These are phyloP conservation scores for Verticillium longisporum DNA, from an alignment of 2,329 filamentous ascomycete species.

Conservation along the genomic window DNA sequence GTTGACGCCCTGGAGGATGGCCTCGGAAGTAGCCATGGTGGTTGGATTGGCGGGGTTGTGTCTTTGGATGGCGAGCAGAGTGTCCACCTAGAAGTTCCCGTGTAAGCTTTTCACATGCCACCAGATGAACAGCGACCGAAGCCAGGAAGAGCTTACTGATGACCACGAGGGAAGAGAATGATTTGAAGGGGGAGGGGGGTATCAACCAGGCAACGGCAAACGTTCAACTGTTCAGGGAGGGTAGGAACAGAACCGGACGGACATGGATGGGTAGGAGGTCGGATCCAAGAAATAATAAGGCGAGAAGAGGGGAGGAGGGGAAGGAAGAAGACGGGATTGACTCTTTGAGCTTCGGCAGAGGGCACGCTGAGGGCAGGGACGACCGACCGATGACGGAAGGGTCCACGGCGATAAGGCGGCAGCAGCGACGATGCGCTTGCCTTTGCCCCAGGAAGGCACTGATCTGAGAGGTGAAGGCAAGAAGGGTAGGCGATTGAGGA, in stretches of 20 bases:
- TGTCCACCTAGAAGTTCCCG: background rate
- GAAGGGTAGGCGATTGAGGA: no score
- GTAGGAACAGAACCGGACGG: no score
- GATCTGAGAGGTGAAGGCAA: background rate
- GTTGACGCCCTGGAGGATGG: slow-evolving; percentile 58
- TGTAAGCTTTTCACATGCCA: background rate
- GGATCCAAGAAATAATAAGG: background rate
- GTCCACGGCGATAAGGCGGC: slow-evolving; percentile 1
- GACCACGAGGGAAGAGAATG: no score
- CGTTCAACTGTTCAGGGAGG: background rate
- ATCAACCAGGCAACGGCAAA: background rate
- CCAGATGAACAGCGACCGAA: no score
- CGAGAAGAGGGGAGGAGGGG: background rate
- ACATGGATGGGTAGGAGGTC: background rate
- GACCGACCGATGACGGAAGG: slow-evolving; percentile 8
- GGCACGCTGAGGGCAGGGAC: slow-evolving; percentile 1
- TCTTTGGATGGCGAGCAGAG: slow-evolving; percentile 1
- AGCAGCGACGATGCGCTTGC: background rate
- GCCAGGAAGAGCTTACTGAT: no score
- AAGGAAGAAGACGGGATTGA: background rate
- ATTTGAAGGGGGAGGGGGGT: no score
- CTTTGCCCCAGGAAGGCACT: background rate
- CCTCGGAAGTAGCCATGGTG: slow-evolving; percentile 63
- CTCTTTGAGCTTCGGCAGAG: slow-evolving; percentile 4
- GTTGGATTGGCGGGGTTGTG: background rate